Conservation (phyloP, 2,329 filamentous ascomycete species). For the Aureobasidium sp. region DNA sequence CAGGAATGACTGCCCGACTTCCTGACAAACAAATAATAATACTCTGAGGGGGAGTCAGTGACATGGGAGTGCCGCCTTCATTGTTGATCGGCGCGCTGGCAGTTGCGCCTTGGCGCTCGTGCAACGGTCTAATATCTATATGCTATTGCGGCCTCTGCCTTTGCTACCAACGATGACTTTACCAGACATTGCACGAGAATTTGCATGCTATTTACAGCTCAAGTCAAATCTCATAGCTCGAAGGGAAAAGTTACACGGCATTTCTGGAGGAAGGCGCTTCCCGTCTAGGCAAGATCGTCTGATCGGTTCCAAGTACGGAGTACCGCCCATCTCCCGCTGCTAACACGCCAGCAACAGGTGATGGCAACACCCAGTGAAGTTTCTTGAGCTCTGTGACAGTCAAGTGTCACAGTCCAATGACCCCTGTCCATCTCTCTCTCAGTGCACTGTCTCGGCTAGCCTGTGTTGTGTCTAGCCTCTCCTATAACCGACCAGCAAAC, state of each 20-base stretch:
- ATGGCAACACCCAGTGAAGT: not conserved
- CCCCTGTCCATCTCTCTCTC: not conserved
- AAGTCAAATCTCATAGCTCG: not conserved
- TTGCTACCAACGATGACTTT: not conserved
- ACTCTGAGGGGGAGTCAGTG: not conserved
- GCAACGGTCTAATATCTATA: slow-evolving; percentile 5
- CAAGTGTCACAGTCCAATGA: not conserved
- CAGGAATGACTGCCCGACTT: slow-evolving; percentile 3
- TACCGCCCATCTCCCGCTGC: slow-evolving; percentile 6
- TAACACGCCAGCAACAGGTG: not conserved
- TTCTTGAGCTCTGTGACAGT: not conserved
- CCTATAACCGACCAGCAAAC: not conserved
- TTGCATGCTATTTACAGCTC: not conserved
- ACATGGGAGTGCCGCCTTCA: not conserved
- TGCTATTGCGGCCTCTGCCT: not conserved
- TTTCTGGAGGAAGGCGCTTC: not conserved
- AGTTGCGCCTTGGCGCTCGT: slow-evolving; percentile 10
- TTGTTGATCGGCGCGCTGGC: slow-evolving; percentile 10
- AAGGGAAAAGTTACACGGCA: not conserved
- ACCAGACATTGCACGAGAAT: not conserved
- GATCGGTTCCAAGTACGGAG: not conserved
- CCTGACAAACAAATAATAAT: slow-evolving; percentile 13
- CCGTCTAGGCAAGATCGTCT: not conserved
- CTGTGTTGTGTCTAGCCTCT: not conserved
- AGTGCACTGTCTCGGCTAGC: not conserved